Evolutionary conservation across 2,329 filamentous ascomycete species (phyloP), one percentile per base, ranked within the genome.

Genomic region (Sarocladiaceae sp.): DNA sequence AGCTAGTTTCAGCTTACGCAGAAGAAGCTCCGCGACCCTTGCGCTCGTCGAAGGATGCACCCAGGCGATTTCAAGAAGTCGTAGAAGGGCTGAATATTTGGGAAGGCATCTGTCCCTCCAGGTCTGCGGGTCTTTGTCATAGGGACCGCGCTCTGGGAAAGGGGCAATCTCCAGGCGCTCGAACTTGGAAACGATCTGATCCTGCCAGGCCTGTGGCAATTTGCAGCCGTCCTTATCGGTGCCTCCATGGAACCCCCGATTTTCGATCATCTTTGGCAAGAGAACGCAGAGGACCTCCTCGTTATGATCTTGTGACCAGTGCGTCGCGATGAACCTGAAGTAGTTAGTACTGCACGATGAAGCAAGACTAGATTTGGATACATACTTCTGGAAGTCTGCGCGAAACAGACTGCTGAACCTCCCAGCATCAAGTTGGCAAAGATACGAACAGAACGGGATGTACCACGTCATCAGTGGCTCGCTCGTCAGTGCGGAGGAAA

Each of bases 381-480:
- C 71, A 66, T 70, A 89, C 80, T 82, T 90, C 66, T 95, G 89
- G 59, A 97, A 91, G 53, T 88, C 84, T 33, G 83, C 86, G 7
- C 92, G 75, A 28, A 96, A 78, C n/a, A 97, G 74, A 57, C 83
- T 85, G 51, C 84, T 80, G 63, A 97, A 99, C 35, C 88, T 80
- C 51, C 86, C 80, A 2, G 78, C 65, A 42, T 91, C 85, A 31
- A 95, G 74, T 51, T 90, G 80, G 0, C 89, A 86, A 59, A 94
- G 85, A 50, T 89, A 85, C 13, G 86, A 86, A 68, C 90, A 97
- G 67, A 97, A 96, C 0, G 84, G 79, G 39, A 97, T 78, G 65
- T 96, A 97, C 73, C 85, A 86, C 50, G 70, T 70, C 61, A 86
- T 81, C 60, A 92, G 78, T 1, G 78, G 77, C 40, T 87, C 82